Percentiles rank a stretch among this genome's conserved stretches.
phyloP scores from a whole-genome alignment of 768 basidiomycete genomes.

The Scleroderma citrinum region DNA sequence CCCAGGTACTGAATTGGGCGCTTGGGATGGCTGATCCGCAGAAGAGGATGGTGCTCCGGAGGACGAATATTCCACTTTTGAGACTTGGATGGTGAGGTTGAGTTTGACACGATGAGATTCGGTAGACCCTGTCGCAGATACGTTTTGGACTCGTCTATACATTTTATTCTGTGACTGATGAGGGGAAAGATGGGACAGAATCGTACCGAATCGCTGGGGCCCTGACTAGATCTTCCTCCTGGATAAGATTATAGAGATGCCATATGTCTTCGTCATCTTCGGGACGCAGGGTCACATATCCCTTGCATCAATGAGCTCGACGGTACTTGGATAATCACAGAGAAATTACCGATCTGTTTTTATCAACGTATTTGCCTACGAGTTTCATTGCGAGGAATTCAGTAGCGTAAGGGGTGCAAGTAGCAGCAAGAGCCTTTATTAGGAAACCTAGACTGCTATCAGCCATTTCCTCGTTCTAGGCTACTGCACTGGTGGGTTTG shows the following conservation, averaged over 20 bases:
- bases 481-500: no score
- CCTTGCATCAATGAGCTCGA: slow-evolving; percentile 43
- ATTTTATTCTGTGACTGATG: slow-evolving; percentile 6
- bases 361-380: slow-evolving; percentile 76
- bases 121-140: slow-evolving; percentile 89
- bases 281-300: slow-evolving; percentile 88
- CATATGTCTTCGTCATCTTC: slow-evolving; percentile 99
- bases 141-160: slow-evolving; percentile 75
- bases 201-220: slow-evolving; percentile 77
- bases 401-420: slow-evolving; percentile 6
- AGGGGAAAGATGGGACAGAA: neutral
- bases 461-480: no score
- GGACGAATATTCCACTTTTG: slow-evolving; percentile 76
- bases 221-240: slow-evolving; percentile 80
- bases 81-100: slow-evolving; percentile 78
- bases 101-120: slow-evolving; percentile 86
- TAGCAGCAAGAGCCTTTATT: slow-evolving; percentile 8
- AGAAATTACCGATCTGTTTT: slow-evolving; percentile 64
- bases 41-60: slow-evolving; percentile 48
- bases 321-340: neutral
- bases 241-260: slow-evolving; percentile 97
- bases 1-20: slow-evolving; percentile 23
- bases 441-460: no score
- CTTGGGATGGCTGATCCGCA: slow-evolving; percentile 33
- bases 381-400: slow-evolving; percentile 63